Evolutionary conservation across 106 monocot species (phyloP), one percentile per base, ranked within the genome.

Genomic region (Gastrodia elata): DNA sequence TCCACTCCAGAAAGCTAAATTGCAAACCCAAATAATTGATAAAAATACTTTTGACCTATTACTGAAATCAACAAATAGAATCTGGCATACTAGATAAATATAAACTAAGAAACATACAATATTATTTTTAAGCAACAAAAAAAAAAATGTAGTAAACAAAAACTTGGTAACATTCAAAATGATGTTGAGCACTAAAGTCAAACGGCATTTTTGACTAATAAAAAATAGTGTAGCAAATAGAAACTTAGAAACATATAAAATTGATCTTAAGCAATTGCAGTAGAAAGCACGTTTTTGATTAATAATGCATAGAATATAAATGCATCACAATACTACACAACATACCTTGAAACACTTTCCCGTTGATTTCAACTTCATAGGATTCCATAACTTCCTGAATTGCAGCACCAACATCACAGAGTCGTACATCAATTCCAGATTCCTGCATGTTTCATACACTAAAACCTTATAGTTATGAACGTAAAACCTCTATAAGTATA

Each of bases 371-470:
- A 74, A 97, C 92, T 71, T 97, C 96, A 78, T 97, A 97, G 35
- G 96, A 92, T 48, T 94, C 94, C 94, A 94, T 94, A 39, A 94
- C 94, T 59, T 94, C 94, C 81, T 94, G 94, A 71, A 94, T 94
- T 68, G 94, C 94, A 73, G 94, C 91, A 76, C 94, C 94, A 83
- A 94, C 85, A 85, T 94, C 94, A 84, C 88, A 88, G 14, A 97
- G 83, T 35, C 96, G 83, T 42, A 87, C 96, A 85, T 97, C 96
- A 82, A 97, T 88, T 74, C 96, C 96, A 80, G 96, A 73, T 92
- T 97, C 96, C 96, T 97, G 74, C 2, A 78, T 15, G 75, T 36
- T 22, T 68, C 36, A n/a, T 6, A 5, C 67, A 67, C 32, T 32
- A 67, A 67, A 67, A 3, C 65, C 15, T 35, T 65, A 65, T 35